Percentiles rank a stretch among this genome's conserved stretches.
phyloP scores from a whole-genome alignment of 345 rosid species.

The sweet orange (Citrus sinensis) region DNA sequence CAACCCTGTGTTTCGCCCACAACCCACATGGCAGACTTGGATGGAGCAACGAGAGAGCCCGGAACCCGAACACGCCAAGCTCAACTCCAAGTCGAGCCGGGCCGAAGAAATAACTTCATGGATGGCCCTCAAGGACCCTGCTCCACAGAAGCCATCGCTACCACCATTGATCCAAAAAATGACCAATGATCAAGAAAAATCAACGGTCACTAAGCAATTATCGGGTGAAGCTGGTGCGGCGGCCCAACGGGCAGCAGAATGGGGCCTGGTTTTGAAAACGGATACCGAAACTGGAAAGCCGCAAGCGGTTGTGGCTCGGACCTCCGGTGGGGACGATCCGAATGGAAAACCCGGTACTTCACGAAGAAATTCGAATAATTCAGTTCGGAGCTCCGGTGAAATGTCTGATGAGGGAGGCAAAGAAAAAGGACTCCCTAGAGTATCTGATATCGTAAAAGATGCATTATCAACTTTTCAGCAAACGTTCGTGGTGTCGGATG shows the following conservation, averaged over 20 bases:
- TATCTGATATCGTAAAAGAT: constrained; percentile 74
- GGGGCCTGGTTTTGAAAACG: constrained; percentile 87
- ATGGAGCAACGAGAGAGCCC: constrained; percentile 32
- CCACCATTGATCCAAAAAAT: constrained; percentile 6
- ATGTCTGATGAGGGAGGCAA: constrained; percentile 48
- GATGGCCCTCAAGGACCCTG: constrained; percentile 78
- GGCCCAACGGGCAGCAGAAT: constrained; percentile 90
- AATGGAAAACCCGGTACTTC: constrained; percentile 39
- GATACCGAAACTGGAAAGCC: constrained; percentile 84
- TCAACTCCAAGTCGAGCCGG: constrained; percentile 31
- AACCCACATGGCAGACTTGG: constrained; percentile 50
- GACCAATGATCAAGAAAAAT: constrained; percentile 4
- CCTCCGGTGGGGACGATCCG: constrained; percentile 74
- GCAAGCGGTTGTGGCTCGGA: constrained; percentile 67
- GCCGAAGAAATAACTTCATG: constrained; percentile 69
- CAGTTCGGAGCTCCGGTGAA: constrained; percentile 75
- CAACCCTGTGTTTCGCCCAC: constrained; percentile 46
- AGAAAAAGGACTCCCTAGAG: constrained; percentile 58
- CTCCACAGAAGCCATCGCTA: constrained; percentile 14
- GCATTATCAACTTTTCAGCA: constrained; percentile 90
- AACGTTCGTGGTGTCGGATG: constrained; percentile 94
- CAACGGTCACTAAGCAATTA: constrained; percentile 13
- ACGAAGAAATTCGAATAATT: constrained; percentile 60
- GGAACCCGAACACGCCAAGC: constrained; percentile 23
- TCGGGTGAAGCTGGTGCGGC: constrained; percentile 52